Evolutionary conservation across 805 yeast genomes (phyloP).

Genomic region (Candida manassasensis): DNA sequence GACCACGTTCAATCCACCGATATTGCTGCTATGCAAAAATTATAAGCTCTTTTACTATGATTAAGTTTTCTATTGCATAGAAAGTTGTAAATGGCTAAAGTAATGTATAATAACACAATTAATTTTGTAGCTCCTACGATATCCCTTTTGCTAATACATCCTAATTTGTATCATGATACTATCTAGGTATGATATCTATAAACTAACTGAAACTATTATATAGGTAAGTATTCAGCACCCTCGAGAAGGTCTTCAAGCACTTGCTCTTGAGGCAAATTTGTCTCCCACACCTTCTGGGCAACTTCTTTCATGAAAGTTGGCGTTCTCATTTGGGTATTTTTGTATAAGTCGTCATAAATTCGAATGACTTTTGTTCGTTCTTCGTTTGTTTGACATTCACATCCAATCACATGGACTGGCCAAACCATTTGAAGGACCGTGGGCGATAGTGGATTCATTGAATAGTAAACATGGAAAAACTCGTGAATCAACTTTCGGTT

Average conservation of each 20-base stretch:
- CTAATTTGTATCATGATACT: too few species aligned
- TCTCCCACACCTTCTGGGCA: conserved; percentile 44
- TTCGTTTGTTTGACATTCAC: conserved; percentile 33
- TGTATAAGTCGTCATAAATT: conserved; percentile 40
- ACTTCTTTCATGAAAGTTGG: conserved; percentile 39
- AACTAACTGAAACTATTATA: conserved; percentile 16
- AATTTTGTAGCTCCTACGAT: too few species aligned
- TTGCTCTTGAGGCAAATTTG: conserved; percentile 39
- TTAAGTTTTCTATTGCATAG: conserved; percentile 5
- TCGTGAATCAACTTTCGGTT: conserved; percentile 37
- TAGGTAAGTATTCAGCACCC: conserved; percentile 48
- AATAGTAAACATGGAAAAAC: conserved; percentile 43
- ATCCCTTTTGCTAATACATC: too few species aligned
- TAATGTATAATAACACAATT: conserved; percentile 3
- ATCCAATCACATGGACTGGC: conserved; percentile 51
- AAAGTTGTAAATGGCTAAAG: neutral
- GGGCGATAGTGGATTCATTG: conserved; percentile 44
- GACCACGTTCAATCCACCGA: conserved; percentile 99
- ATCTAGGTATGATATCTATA: neutral
- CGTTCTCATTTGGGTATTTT: conserved; percentile 53
- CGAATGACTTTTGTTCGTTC: conserved; percentile 26
- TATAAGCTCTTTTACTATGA: conserved; percentile 45
- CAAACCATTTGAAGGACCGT: conserved; percentile 59
- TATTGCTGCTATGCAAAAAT: conserved; percentile 96
- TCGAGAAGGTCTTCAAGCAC: conserved; percentile 39